A percentile compares a stretch with the other conserved stretches of the same genome.
Evolutionary conservation across 495 filamentous ascomycete genomes (phyloP).

Genomic region (Coniosporium apollinis): DNA sequence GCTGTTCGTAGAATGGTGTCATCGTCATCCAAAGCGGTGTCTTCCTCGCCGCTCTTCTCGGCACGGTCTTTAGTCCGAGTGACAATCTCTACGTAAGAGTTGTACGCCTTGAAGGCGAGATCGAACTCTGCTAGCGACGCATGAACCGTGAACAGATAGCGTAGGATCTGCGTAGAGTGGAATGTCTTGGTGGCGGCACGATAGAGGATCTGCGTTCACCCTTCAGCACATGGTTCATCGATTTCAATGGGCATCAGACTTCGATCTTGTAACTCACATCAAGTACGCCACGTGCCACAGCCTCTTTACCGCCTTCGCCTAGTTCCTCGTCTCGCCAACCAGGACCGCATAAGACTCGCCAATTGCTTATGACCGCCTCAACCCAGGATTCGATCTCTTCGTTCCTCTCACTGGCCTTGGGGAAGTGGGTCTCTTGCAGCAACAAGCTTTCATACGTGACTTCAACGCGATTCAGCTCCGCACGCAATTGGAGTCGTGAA

Average conservation of each 20-base stretch:
- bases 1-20: conserved; percentile 56
- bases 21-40: conserved; percentile 61
- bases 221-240: neutral
- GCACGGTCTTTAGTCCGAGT: conserved; percentile 63
- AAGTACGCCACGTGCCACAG: conserved; percentile 51
- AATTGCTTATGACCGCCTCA: conserved; percentile 65
- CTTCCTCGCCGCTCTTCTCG: conserved; percentile 55
- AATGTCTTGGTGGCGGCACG: conserved; percentile 81
- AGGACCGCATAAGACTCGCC: conserved; percentile 58
- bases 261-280: conserved; percentile 33
- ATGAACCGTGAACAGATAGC: conserved; percentile 81
- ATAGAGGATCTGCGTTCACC: conserved; percentile 47
- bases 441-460: conserved; percentile 54
- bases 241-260: neutral
- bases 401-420: conserved; percentile 59
- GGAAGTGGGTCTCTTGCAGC: conserved; percentile 61
- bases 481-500: conserved; percentile 45
- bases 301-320: conserved; percentile 58
- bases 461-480: conserved; percentile 61
- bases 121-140: conserved; percentile 72
- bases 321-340: conserved; percentile 62
- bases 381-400: conserved; percentile 67
- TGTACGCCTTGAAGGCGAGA: conserved; percentile 68
- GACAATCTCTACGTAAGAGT: conserved; percentile 78
- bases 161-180: conserved; percentile 73